Percentiles rank a stretch among this genome's conserved stretches.
Evolutionary conservation across 805 yeast species (phyloP).

Genomic region (Candida piceae): DNA sequence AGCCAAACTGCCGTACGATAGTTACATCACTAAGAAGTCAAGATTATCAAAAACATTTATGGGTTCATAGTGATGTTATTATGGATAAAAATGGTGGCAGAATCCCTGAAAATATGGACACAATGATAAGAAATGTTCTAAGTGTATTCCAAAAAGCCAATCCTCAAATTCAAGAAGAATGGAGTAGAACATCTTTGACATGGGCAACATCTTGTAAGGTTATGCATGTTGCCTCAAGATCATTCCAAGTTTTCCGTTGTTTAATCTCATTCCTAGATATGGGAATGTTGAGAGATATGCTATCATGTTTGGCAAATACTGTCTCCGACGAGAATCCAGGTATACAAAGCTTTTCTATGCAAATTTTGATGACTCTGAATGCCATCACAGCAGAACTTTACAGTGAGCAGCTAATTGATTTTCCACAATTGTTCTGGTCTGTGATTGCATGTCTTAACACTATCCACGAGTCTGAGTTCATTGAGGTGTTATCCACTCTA

Average conservation of each 20-base stretch:
- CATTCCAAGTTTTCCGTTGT: constrained; percentile 89
- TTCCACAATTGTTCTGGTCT: constrained; percentile 95
- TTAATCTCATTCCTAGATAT: constrained; percentile 78
- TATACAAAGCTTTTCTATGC: constrained; percentile 96
- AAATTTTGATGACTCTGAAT: constrained; percentile 90
- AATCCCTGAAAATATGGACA: constrained; percentile 83
- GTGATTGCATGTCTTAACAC: constrained; percentile 88
- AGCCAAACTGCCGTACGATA: constrained; percentile 50
- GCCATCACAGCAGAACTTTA: constrained; percentile 85
- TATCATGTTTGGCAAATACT: constrained; percentile 88
- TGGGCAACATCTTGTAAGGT: constrained; percentile 99
- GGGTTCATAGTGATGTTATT: constrained; percentile 85
- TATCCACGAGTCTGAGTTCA: constrained; percentile 86
- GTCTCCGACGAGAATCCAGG: constrained; percentile 85
- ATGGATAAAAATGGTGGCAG: constrained; percentile 74
- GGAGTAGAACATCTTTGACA: constrained; percentile 77
- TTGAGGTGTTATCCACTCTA: constrained; percentile 78
- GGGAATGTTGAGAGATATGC: constrained; percentile 86
- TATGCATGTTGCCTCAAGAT: constrained; percentile 92
- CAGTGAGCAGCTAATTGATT: constrained; percentile 71
- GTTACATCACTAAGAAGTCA: constrained; percentile 53
- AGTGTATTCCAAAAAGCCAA: constrained; percentile 42
- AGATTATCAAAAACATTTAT: constrained; percentile 46
- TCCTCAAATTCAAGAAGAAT: constrained; percentile 61
- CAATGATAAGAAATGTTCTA: constrained; percentile 57